phyloP scores from a whole-genome alignment of 495 filamentous ascomycete genomes.

The Hyaloscypha finlandica region DNA sequence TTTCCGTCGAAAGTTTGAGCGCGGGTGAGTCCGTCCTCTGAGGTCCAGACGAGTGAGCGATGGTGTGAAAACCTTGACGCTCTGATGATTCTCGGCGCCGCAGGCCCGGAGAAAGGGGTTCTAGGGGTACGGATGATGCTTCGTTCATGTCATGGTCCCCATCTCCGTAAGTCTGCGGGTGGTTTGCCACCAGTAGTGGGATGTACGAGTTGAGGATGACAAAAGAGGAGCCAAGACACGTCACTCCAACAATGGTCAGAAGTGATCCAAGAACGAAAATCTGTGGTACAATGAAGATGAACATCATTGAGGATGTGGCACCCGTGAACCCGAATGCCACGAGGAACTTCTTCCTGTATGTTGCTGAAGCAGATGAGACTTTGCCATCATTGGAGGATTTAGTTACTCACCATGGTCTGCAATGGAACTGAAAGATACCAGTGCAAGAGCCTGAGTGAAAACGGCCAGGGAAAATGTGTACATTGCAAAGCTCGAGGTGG shows the following conservation, averaged over 20 bases:
- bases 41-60: conserved; percentile 40
- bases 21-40: conserved; percentile 54
- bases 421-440: conserved; percentile 92
- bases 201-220: conserved; percentile 83
- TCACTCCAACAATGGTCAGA: conserved; percentile 86
- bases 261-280: conserved; percentile 79
- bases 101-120: conserved; percentile 30
- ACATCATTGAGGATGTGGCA: conserved; percentile 81
- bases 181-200: conserved; percentile 75
- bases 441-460: conserved; percentile 82
- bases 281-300: conserved; percentile 73
- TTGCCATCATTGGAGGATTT: background rate
- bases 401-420: conserved; percentile 67
- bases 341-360: conserved; percentile 84
- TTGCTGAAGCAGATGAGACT: conserved; percentile 49
- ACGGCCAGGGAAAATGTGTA: conserved; percentile 96
- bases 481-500: conserved; percentile 97
- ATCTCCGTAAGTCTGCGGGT: conserved; percentile 50
- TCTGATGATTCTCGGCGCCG: conserved; percentile 27
- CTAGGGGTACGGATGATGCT: conserved; percentile 10
- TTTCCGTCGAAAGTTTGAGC: conserved; percentile 74
- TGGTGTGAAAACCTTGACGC: conserved; percentile 41
- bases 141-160: conserved; percentile 28
- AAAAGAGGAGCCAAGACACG: conserved; percentile 84
- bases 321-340: conserved; percentile 82